Percentiles rank a stretch among this genome's conserved stretches.
phyloP scores from a whole-genome alignment of 2,329 filamentous ascomycete species.

The Beauveria medogensis region DNA sequence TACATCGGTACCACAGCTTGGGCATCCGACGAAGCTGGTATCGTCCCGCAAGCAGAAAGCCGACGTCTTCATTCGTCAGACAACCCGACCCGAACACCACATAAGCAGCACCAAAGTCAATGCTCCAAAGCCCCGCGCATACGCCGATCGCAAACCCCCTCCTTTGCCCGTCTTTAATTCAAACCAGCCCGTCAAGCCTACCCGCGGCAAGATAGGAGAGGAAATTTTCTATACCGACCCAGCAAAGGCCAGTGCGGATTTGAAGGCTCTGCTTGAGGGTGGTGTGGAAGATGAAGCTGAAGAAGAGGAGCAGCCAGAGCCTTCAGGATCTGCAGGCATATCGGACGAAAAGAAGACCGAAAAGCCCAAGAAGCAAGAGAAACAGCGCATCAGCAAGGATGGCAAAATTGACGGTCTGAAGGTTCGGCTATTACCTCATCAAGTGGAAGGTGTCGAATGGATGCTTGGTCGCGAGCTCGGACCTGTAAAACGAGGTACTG shows the following conservation, averaged over 20 bases:
- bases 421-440: constrained; percentile 84
- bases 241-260: constrained; percentile 62
- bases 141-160: constrained; percentile 38
- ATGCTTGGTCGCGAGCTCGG: constrained; percentile 91
- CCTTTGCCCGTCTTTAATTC: constrained; percentile 43
- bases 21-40: constrained; percentile 35
- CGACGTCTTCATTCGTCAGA: constrained; percentile 46
- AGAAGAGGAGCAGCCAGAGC: constrained; percentile 30
- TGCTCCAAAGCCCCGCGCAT: constrained; percentile 39
- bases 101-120: constrained; percentile 37
- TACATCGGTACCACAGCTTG: constrained; percentile 24
- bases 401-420: constrained; percentile 66
- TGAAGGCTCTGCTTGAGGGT: constrained; percentile 76
- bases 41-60: constrained; percentile 48
- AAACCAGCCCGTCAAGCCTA: constrained; percentile 13
- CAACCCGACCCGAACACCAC: constrained; percentile 50
- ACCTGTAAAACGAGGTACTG: constrained; percentile 67
- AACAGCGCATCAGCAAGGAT: constrained; percentile 30
- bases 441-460: constrained; percentile 90
- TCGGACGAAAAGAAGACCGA: not conserved
- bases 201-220: constrained; percentile 24
- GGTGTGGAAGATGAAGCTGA: constrained; percentile 69
- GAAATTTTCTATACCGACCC: constrained; percentile 60
- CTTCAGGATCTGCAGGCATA: not conserved
- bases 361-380: constrained; percentile 13